Base-by-base conservation (phyloP, 345 rosid genomes). In the Tarenaya hassleriana region DNA sequence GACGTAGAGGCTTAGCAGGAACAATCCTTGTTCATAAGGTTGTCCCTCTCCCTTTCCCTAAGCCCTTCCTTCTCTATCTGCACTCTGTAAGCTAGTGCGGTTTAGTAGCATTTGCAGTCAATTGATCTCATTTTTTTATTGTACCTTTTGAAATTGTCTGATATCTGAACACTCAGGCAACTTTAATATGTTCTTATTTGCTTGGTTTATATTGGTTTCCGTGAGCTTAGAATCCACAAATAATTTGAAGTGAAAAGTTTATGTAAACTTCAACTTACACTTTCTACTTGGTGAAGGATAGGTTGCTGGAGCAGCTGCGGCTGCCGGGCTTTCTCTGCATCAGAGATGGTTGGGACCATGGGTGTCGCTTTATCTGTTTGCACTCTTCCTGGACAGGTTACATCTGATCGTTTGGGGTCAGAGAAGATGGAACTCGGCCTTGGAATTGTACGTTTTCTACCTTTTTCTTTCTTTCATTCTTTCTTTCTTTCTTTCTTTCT, bases 361-460 rank as follows among this genome's bases (percentile, higher is more conserved):
- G 98, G 84, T 55, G 94, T 92, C 48, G 92, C 95, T 20, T 62
- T 87, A 69, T 92, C 98, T 21, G 86, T 92, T 47, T 83, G 96
- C 66, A 86, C 96, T 16, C 74, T 70, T 62, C 96, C 98, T 49
- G 96, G 98, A 58, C 95, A 75, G 69, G 86, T 74, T 64, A 80
- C 90, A 33, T 84, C 98, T 27, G 89, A 87, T 47, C 87, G 96
- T 61, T 63, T 87, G 74, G 96, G 92, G 42, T 74, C 76, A 4
- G 88, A 83, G 48, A 91, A 87, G 74, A 84, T 91, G 94, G 96
- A 91, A 65, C 95, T 91, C 56, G 98, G 96, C 59, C 95, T 91
- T 55, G 96, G 96, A 77, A 82, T 91, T 70, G 98, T 91, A 77
- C 77, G 95, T 74, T 62, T 39, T 41, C 59, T 62, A 57, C 19